Conservation (phyloP, 2,329 filamentous ascomycete genomes). For the Neurospora sp. region DNA sequence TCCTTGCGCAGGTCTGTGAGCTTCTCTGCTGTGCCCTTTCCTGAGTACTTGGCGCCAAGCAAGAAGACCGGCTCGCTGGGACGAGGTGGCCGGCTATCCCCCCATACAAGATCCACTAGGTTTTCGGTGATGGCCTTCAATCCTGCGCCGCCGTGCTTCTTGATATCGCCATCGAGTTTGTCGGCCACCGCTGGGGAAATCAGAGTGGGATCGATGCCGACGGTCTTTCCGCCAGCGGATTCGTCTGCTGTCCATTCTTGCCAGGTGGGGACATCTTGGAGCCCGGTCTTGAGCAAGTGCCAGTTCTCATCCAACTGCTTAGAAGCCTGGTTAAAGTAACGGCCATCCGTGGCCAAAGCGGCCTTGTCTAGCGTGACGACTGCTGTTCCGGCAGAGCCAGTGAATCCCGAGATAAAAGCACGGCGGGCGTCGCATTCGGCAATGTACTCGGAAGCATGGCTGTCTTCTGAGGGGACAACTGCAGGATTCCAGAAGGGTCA, state of each 20-base stretch:
- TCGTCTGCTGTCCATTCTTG: conserved; percentile 91
- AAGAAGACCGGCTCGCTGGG: conserved; percentile 69
- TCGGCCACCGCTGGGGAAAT: conserved; percentile 55
- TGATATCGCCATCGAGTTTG: conserved; percentile 77
- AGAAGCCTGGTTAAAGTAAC: conserved; percentile 94
- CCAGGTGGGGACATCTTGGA: conserved; percentile 93
- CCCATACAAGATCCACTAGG: conserved; percentile 89
- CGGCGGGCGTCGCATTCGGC: conserved; percentile 88
- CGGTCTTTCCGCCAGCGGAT: conserved; percentile 73
- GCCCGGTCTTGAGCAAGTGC: conserved; percentile 82
- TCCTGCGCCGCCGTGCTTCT: conserved; percentile 72
- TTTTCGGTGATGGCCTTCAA: conserved; percentile 71
- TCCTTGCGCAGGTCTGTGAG: conserved; percentile 82
- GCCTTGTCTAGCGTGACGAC: conserved; percentile 81
- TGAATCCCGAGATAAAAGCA: conserved; percentile 88
- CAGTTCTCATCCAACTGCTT: conserved; percentile 90
- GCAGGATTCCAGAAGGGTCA: conserved; percentile 8
- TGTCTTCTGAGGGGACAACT: conserved; percentile 97
- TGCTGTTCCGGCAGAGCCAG: conserved; percentile 87
- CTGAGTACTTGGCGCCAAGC: conserved; percentile 63
- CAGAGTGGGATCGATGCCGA: conserved; percentile 84
- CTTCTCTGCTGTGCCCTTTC: conserved; percentile 75
- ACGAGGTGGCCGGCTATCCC: conserved; percentile 56
- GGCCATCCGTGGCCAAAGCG: conserved; percentile 84
- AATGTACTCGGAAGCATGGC: conserved; percentile 96